Evolutionary conservation across 495 filamentous ascomycete genomes (phyloP).

Genomic region (Aspergillus nidulans): DNA sequence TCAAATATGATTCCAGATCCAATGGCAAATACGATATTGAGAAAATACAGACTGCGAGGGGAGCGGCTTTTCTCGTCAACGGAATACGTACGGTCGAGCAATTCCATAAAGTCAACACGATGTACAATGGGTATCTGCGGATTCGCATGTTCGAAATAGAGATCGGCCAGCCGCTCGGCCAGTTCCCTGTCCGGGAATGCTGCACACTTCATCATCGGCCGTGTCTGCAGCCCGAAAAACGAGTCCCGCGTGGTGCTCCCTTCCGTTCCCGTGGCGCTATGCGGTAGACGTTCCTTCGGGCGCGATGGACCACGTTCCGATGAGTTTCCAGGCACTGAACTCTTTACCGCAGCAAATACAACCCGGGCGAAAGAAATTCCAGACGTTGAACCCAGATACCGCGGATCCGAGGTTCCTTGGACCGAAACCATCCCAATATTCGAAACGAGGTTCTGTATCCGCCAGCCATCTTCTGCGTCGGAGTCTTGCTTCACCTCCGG

Average conservation of each 20-base stretch:
- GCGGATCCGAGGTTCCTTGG: constrained; percentile 68
- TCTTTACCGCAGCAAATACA: constrained; percentile 91
- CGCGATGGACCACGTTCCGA: constrained; percentile 56
- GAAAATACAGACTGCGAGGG: constrained; percentile 79
- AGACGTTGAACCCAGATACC: constrained; percentile 79
- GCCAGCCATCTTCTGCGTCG: constrained; percentile 54
- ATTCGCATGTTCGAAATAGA: constrained; percentile 95
- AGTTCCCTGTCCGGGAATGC: constrained; percentile 75
- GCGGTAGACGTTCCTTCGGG: constrained; percentile 43
- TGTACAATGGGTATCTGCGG: constrained; percentile 93
- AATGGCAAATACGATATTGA: constrained; percentile 98
- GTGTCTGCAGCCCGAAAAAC: constrained; percentile 90
- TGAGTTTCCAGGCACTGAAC: constrained; percentile 55
- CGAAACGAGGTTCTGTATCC: constrained; percentile 67
- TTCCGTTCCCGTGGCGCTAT: constrained; percentile 43
- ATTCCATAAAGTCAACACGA: constrained; percentile 75
- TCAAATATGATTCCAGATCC: constrained; percentile 89
- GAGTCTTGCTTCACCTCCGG: constrained; percentile 23
- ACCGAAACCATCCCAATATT: constrained; percentile 75
- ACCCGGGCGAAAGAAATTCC: constrained; percentile 94
- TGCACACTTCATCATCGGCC: constrained; percentile 78
- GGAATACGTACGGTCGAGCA: constrained; percentile 75
- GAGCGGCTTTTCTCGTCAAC: constrained; percentile 64
- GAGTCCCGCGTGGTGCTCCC: constrained; percentile 85
- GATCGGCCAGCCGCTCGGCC: constrained; percentile 63